Conservation (phyloP, 1,139 yeast species). For the Suhomyces chickasaworum region DNA sequence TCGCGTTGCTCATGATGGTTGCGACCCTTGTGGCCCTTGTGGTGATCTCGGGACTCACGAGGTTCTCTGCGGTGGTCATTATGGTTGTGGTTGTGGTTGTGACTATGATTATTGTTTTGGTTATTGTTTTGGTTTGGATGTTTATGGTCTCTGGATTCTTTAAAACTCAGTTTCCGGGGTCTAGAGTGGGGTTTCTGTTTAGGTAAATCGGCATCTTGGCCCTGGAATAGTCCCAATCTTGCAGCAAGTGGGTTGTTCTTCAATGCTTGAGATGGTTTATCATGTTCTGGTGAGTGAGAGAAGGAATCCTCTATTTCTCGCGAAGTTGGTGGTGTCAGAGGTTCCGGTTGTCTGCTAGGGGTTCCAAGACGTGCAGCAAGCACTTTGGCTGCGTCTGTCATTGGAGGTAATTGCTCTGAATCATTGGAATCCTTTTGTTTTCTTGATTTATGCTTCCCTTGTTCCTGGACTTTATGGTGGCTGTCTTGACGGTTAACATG, state of each 20-base stretch:
- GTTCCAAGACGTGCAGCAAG: conserved; percentile 31
- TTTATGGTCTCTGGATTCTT: background rate
- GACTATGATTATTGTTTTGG: background rate
- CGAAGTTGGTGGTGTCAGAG: conserved; percentile 7
- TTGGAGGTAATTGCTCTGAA: conserved; percentile 24
- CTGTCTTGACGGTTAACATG: background rate
- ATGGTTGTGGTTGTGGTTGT: background rate
- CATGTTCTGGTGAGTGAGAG: background rate
- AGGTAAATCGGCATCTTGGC: background rate
- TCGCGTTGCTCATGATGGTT: background rate
- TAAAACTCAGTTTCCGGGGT: background rate
- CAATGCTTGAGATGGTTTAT: background rate
- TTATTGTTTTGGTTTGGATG: background rate
- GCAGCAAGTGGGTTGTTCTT: conserved; percentile 22
- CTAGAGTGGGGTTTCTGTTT: background rate
- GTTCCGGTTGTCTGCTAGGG: background rate
- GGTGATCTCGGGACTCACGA: background rate
- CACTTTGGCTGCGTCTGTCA: conserved; percentile 30
- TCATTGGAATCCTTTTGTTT: conserved; percentile 7
- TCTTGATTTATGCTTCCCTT: conserved; percentile 6
- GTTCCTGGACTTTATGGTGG: conserved; percentile 3
- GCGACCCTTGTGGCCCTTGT: background rate
- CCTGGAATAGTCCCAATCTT: conserved; percentile 20
- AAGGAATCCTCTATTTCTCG: conserved; percentile 1
- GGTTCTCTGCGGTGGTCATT: background rate